Evolutionary conservation across 192 early-diverging fungal species (phyloP).

Genomic region (Entophlyctis luteolus): DNA sequence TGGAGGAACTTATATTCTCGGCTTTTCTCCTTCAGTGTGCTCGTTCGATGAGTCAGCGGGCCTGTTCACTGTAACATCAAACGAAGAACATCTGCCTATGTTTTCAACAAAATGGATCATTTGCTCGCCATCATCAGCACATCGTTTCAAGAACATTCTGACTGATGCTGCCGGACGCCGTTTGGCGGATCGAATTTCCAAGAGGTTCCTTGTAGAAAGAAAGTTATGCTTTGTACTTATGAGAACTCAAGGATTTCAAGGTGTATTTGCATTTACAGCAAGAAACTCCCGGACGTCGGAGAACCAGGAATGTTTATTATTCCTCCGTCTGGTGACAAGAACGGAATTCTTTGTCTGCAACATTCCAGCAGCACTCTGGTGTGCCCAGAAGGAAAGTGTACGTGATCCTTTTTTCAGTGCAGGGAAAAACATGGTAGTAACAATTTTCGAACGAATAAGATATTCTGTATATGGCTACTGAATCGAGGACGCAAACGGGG

Average conservation of each 20-base stretch:
- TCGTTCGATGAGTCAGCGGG: neutral
- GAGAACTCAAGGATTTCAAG: neutral
- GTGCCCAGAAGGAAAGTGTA: slow-evolving; percentile 16
- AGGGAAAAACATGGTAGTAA: no score
- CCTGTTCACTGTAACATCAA: neutral
- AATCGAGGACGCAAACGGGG: no score
- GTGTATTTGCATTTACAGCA: neutral
- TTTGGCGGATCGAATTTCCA: neutral
- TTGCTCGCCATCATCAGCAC: neutral
- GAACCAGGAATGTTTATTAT: slow-evolving; percentile 17
- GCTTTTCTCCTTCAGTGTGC: neutral
- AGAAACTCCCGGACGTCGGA: neutral
- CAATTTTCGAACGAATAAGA: no score
- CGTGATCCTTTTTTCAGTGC: neutral
- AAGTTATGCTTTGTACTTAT: neutral
- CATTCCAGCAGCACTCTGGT: slow-evolving; percentile 16
- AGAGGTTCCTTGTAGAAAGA: neutral
- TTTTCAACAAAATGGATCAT: slow-evolving; percentile 6
- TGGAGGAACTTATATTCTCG: slow-evolving; percentile 83
- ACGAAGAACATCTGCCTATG: neutral
- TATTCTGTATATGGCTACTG: no score
- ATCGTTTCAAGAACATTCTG: neutral
- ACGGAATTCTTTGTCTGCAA: slow-evolving; percentile 7
- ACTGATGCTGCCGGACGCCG: neutral
- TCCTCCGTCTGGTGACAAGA: neutral